phyloP scores from a whole-genome alignment of 192 early-diverging fungal genomes.

The Coemansia furcata region DNA sequence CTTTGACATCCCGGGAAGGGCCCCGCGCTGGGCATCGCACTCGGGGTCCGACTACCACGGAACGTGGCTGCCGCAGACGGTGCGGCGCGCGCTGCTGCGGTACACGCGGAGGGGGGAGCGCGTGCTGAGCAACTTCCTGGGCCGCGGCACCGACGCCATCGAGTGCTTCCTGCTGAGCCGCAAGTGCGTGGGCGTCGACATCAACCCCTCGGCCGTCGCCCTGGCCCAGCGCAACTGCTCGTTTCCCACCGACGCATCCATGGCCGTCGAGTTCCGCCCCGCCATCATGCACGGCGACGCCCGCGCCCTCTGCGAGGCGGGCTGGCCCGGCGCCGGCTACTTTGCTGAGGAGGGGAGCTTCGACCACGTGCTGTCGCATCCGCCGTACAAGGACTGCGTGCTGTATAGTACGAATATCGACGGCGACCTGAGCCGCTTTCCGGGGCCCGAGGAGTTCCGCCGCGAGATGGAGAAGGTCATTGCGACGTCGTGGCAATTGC shows the following conservation, averaged over 20 bases:
- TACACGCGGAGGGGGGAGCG: constrained; percentile 76
- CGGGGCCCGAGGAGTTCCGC: constrained; percentile 72
- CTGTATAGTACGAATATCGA: constrained; percentile 82
- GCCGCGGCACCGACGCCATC: constrained; percentile 92
- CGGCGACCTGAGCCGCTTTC: constrained; percentile 77
- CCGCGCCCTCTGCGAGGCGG: constrained; percentile 55
- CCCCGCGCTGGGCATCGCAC: constrained; percentile 89
- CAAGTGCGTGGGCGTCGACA: constrained; percentile 80
- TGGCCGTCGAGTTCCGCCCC: constrained; percentile 76
- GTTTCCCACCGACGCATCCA: constrained; percentile 60
- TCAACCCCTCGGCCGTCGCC: constrained; percentile 83
- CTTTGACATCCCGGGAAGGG: constrained; percentile 88
- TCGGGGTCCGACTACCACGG: constrained; percentile 93
- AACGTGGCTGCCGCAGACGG: constrained; percentile 92
- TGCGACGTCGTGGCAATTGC: constrained; percentile 64
- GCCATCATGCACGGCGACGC: constrained; percentile 83
- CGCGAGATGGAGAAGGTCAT: constrained; percentile 74
- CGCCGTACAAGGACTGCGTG: constrained; percentile 94
- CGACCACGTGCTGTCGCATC: constrained; percentile 89
- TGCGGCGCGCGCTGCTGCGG: constrained; percentile 71
- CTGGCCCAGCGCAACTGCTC: constrained; percentile 84
- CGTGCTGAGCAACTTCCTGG: constrained; percentile 87
- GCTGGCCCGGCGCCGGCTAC: constrained; percentile 48
- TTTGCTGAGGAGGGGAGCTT: constrained; percentile 74
- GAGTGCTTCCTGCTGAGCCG: constrained; percentile 80